Conservation (phyloP, 257 asterid species). For the Nyctanthes arbortristis region DNA sequence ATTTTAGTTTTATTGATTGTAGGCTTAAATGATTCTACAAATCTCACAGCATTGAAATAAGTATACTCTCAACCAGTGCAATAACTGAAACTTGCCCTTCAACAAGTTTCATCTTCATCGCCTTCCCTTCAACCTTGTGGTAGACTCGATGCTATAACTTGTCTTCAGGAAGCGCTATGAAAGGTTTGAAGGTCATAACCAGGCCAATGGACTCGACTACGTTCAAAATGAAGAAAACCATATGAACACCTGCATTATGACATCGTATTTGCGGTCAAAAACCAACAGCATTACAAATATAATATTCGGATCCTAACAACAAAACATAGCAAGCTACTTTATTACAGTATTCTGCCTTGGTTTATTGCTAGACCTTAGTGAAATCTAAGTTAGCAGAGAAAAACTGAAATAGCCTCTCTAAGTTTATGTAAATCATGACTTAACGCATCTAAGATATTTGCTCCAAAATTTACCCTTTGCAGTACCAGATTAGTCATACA, state of each 20-base stretch:
- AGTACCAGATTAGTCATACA: no score
- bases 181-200: conserved; percentile 54
- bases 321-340: not conserved
- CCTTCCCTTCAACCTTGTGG: conserved; percentile 11
- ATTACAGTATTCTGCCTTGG: no score
- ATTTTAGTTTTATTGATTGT: no score
- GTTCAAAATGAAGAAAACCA: conserved; percentile 64
- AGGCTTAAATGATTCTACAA: no score
- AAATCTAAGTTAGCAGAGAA: no score
- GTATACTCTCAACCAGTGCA: no score
- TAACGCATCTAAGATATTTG: no score
- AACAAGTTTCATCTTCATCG: not conserved
- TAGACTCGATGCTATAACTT: not conserved
- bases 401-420: no score
- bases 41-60: not conserved
- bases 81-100: no score
- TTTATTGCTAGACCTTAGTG: no score
- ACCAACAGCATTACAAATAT: not conserved
- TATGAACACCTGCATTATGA: conserved; percentile 58
- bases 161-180: conserved; percentile 32
- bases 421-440: no score
- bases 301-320: not conserved
- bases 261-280: conserved; percentile 11
- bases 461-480: no score
- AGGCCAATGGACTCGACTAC: conserved; percentile 59